These are phyloP conservation scores for Pascua guehoae DNA, from an alignment of 1,284 basidiomycete species.

Conservation along the genomic window DNA sequence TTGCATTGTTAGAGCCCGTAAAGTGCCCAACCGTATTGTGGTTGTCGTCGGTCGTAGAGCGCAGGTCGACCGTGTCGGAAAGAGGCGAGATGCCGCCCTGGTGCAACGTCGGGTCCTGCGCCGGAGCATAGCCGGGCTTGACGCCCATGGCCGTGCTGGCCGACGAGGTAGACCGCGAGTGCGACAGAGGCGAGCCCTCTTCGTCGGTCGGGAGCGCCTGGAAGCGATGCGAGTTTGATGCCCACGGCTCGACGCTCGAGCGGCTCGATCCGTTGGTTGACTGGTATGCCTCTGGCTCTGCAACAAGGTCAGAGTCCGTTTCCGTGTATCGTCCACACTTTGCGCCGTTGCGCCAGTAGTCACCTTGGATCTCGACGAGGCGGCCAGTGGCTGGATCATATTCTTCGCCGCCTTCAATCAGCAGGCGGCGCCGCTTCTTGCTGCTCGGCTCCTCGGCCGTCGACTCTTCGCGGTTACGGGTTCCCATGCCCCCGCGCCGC, in stretches of 20 bases:
- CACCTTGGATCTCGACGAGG: conserved; percentile 38
- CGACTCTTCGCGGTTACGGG: conserved; percentile 28
- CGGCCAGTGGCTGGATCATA: conserved; percentile 15
- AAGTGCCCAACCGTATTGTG: conserved; percentile 20
- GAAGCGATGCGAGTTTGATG: conserved; percentile 32
- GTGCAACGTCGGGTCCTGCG: conserved; percentile 27
- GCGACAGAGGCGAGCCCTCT: conserved; percentile 20
- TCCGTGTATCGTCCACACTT: no score
- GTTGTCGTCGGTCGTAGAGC: conserved; percentile 10
- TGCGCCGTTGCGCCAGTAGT: not conserved
- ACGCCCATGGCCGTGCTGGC: not conserved
- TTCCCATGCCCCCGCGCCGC: conserved; percentile 28
- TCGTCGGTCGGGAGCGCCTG: conserved; percentile 37
- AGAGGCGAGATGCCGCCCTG: conserved; percentile 26
- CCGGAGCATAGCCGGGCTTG: conserved; percentile 7
- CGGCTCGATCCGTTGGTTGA: conserved; percentile 1
- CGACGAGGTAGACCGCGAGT: conserved; percentile 14
- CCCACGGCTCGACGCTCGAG: conserved; percentile 16
- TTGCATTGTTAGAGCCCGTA: not conserved
- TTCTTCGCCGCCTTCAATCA: conserved; percentile 32
- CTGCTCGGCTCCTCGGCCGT: conserved; percentile 18
- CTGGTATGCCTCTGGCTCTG: no score
- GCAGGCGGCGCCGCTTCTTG: conserved; percentile 40
- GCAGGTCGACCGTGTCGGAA: conserved; percentile 17
- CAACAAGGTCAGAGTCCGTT: no score